phyloP scores from a whole-genome alignment of 257 asterid species.

The Leonotis leonurus region DNA sequence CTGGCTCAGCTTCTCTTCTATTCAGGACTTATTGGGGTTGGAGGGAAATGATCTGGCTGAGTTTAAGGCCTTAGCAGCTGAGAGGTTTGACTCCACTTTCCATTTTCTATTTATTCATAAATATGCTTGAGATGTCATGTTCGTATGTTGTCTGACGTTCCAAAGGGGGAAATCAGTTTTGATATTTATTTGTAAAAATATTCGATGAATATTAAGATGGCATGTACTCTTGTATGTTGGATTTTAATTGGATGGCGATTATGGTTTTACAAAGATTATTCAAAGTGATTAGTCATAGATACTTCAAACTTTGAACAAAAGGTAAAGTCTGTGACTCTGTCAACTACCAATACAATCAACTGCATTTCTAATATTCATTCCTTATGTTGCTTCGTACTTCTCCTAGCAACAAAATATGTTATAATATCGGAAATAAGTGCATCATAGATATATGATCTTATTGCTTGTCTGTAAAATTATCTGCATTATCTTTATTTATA shows the following conservation, averaged over 20 bases:
- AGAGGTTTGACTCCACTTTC: slow-evolving; percentile 51
- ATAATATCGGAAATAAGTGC: background rate
- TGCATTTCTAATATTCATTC: background rate
- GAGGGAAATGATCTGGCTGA: slow-evolving; percentile 70
- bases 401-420: background rate
- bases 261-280: background rate
- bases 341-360: background rate
- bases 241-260: background rate
- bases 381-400: slow-evolving; percentile 5
- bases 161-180: slow-evolving; percentile 3
- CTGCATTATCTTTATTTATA: background rate
- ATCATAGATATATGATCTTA: background rate
- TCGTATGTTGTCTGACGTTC: background rate
- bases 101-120: background rate
- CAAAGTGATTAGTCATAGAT: too few species aligned
- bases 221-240: background rate
- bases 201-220: slow-evolving; percentile 1
- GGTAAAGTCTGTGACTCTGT: background rate
- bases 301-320: background rate
- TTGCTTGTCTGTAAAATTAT: background rate
- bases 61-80: slow-evolving; percentile 64
- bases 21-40: slow-evolving; percentile 81
- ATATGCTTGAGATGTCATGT: slow-evolving; percentile 2
- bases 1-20: slow-evolving; percentile 21
- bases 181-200: slow-evolving; percentile 1